Evolutionary conservation across 306 rosid species (phyloP).

Genomic region (Macrotyloma uniflorum): DNA sequence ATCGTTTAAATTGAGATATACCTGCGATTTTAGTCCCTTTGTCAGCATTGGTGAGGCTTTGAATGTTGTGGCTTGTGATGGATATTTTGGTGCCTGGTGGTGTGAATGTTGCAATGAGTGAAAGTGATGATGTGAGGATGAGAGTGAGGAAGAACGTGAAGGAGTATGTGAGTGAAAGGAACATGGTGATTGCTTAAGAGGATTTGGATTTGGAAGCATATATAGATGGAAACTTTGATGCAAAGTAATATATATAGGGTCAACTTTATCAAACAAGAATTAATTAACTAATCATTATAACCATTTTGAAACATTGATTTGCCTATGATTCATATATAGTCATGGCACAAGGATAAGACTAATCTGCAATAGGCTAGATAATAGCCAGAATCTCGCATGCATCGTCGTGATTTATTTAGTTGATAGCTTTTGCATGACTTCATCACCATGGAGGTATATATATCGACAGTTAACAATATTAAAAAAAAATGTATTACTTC

Average conservation of each 20-base stretch:
- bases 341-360: background rate
- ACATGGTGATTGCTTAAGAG: conserved; percentile 43
- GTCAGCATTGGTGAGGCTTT: conserved; percentile 30
- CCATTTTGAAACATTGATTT: conserved; percentile 7
- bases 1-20: conserved; percentile 50
- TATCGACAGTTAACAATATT: background rate
- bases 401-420: background rate
- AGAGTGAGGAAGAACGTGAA: conserved; percentile 42
- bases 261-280: background rate
- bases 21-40: conserved; percentile 39
- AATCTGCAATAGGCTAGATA: background rate
- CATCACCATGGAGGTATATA: background rate
- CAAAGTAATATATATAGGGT: conserved; percentile 43
- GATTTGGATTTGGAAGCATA: conserved; percentile 17
- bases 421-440: background rate
- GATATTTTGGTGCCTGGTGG: conserved; percentile 21
- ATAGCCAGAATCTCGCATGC: conserved; percentile 7
- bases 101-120: conserved; percentile 1
- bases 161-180: conserved; percentile 31
- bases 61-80: background rate
- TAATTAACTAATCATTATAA: conserved; percentile 33
- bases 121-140: conserved; percentile 26
- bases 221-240: conserved; percentile 37
- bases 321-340: conserved; percentile 17
- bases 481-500: background rate